These are phyloP conservation scores for Ogataea siamensis DNA, from an alignment of 805 yeast species.

Conservation along the genomic window DNA sequence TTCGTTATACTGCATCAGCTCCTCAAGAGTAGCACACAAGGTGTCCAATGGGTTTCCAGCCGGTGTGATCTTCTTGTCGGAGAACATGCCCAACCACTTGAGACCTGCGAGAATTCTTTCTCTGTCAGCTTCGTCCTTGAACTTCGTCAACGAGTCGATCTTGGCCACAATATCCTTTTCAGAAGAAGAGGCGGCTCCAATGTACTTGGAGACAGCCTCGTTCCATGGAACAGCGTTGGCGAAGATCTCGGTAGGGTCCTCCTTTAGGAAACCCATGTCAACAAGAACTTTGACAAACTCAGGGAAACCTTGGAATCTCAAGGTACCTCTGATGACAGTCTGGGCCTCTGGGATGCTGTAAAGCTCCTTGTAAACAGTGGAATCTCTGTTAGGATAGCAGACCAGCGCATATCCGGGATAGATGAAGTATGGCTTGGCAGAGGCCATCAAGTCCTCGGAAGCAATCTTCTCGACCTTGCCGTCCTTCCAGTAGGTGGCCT, in stretches of 20 bases:
- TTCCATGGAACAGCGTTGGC: constrained; percentile 72
- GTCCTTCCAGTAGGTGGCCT: constrained; percentile 84
- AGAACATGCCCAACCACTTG: constrained; percentile 91
- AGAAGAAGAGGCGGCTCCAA: constrained; percentile 68
- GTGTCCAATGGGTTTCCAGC: constrained; percentile 95
- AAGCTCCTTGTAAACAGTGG: constrained; percentile 87
- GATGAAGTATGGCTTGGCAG: constrained; percentile 92
- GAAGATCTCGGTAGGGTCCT: constrained; percentile 63
- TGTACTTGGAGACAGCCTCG: constrained; percentile 71
- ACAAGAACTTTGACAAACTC: constrained; percentile 94
- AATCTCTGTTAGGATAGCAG: constrained; percentile 97
- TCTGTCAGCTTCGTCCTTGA: constrained; percentile 79
- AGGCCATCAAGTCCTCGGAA: constrained; percentile 90
- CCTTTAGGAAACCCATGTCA: constrained; percentile 89
- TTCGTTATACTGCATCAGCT: constrained; percentile 91
- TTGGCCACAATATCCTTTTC: constrained; percentile 74
- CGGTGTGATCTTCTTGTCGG: constrained; percentile 72
- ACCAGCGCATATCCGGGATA: constrained; percentile 95
- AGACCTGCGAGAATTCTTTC: constrained; percentile 85
- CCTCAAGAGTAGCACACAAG: constrained; percentile 92
- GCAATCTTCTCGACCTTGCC: constrained; percentile 77
- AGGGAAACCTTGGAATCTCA: constrained; percentile 98
- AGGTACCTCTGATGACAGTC: constrained; percentile 93
- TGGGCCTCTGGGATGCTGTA: constrained; percentile 97
- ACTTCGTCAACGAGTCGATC: constrained; percentile 73